Conservation (phyloP, 805 yeast species). For the Maudiozyma barnettii region DNA sequence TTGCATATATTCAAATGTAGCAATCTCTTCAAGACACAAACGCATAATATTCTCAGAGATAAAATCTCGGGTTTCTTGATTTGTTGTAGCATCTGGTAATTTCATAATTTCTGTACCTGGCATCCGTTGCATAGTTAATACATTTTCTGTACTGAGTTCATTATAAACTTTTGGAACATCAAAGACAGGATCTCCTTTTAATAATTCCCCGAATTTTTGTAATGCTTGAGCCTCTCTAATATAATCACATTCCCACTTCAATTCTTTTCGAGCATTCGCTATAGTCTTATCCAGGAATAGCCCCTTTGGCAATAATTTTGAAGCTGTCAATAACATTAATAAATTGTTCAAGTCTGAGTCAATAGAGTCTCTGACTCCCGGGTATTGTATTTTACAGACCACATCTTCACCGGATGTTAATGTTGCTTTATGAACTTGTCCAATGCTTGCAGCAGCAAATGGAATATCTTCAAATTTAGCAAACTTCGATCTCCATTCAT, state of each 20-base stretch:
- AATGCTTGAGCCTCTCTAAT: conserved; percentile 76
- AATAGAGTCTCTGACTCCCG: conserved; percentile 89
- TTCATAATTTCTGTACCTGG: conserved; percentile 74
- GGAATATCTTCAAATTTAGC: conserved; percentile 77
- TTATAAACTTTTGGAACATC: conserved; percentile 74
- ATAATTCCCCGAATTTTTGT: conserved; percentile 53
- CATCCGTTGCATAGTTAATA: conserved; percentile 84
- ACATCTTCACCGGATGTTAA: conserved; percentile 59
- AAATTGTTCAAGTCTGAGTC: conserved; percentile 89
- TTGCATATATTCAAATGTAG: conserved; percentile 84
- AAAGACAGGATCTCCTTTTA: conserved; percentile 53
- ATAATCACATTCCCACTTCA: conserved; percentile 97
- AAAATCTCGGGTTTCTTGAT: conserved; percentile 65
- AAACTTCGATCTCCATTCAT: conserved; percentile 65
- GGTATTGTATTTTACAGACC: conserved; percentile 94
- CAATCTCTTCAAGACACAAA: conserved; percentile 76
- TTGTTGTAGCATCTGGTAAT: conserved; percentile 44
- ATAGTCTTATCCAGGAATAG: conserved; percentile 84
- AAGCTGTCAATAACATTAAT: conserved; percentile 73
- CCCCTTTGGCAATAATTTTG: conserved; percentile 81
- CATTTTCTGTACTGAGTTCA: conserved; percentile 68
- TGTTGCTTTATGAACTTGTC: conserved; percentile 87
- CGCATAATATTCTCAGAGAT: conserved; percentile 82
- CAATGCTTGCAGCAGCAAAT: conserved; percentile 94
- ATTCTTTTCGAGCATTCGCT: conserved; percentile 84